These are phyloP conservation scores for Ophiosphaerella korrae DNA, from an alignment of 2,329 filamentous ascomycete species.

Conservation along the genomic window DNA sequence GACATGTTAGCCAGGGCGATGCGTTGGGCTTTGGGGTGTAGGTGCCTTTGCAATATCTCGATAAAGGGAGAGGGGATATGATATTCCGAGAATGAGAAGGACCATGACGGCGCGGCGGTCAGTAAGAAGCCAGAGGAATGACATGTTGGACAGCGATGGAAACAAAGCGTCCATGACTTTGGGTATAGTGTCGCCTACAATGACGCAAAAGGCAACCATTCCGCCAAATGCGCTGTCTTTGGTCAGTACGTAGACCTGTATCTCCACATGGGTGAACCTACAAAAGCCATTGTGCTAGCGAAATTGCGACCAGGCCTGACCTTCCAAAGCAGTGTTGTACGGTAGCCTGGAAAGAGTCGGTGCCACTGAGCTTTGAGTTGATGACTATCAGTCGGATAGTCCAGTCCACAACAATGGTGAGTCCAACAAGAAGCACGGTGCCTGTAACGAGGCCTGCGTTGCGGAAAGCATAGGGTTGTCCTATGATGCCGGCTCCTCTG, in stretches of 20 bases:
- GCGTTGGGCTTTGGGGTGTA: conserved; percentile 3
- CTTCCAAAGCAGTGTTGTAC: conserved; percentile 95
- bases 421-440: conserved; percentile 72
- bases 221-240: conserved; percentile 79
- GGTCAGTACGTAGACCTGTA: conserved; percentile 22
- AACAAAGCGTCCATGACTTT: conserved; percentile 84
- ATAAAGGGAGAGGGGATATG: conserved; percentile 90
- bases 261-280: conserved; percentile 36
- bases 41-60: conserved; percentile 88
- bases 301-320: conserved; percentile 85
- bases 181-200: conserved; percentile 94
- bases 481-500: conserved; percentile 69
- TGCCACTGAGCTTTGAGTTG: conserved; percentile 94
- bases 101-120: conserved; percentile 84
- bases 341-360: conserved; percentile 92
- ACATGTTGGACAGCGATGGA: conserved; percentile 71
- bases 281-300: conserved; percentile 94
- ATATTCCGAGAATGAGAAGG: conserved; percentile 83
- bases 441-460: conserved; percentile 88
- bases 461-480: conserved; percentile 91
- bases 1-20: conserved; percentile 37
- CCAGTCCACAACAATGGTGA: conserved; percentile 93
- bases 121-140: conserved; percentile 81
- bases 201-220: conserved; percentile 98
- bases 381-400: conserved; percentile 96